Evolutionary conservation across 2,329 filamentous ascomycete genomes (phyloP).

Genomic region (Zasmidium cellare): DNA sequence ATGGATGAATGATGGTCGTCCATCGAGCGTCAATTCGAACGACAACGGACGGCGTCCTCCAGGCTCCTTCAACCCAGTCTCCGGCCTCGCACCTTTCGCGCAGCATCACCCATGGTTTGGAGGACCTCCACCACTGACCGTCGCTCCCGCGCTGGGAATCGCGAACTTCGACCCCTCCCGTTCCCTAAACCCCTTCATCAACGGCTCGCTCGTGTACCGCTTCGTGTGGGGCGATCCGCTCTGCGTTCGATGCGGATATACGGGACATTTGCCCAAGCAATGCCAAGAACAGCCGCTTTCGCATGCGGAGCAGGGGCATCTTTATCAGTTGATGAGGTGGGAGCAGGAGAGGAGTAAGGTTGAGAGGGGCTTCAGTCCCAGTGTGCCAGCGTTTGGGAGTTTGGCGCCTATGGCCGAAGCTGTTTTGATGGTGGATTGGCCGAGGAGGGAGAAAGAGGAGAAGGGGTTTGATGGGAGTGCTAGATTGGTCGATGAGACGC

Average conservation of each 20-base stretch:
- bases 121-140: no score
- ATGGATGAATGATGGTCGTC: no score
- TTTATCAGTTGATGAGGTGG: constrained; percentile 13
- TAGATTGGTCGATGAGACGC: neutral
- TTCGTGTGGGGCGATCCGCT: constrained; percentile 24
- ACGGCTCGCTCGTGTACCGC: constrained; percentile 16
- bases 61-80: no score
- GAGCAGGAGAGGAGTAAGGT: constrained; percentile 19
- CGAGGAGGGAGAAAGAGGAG: neutral
- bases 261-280: constrained; percentile 20
- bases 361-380: constrained; percentile 6
- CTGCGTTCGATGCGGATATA: constrained; percentile 18
- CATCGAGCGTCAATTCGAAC: no score
- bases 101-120: no score
- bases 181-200: constrained; percentile 21
- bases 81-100: no score
- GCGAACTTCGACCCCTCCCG: constrained; percentile 1
- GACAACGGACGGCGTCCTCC: no score
- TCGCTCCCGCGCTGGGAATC: no score
- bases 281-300: constrained; percentile 11
- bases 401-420: neutral
- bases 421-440: neutral
- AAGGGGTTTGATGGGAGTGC: neutral
- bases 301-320: constrained; percentile 12
- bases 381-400: neutral